phyloP scores from a whole-genome alignment of 108 stramenopile species.

The Thalassiosira profunda region DNA sequence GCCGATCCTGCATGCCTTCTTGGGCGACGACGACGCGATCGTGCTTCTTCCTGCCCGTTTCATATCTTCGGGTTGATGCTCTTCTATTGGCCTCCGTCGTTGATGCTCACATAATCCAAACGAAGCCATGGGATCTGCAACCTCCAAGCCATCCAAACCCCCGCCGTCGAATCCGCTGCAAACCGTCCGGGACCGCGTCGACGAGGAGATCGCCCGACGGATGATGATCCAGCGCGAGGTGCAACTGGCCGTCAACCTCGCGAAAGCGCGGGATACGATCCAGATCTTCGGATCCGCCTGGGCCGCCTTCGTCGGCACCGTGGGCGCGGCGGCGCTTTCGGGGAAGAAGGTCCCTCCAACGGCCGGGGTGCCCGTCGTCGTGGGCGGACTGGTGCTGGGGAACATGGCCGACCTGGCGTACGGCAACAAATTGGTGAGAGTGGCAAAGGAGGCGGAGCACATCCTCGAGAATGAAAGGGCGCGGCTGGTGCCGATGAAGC shows the following conservation, averaged over 20 bases:
- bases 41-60: too few relatives aligned
- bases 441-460: conserved; percentile 60
- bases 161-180: too few relatives aligned
- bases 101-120: too few relatives aligned
- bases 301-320: conserved; percentile 33
- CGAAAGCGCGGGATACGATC: conserved; percentile 58
- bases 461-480: conserved; percentile 59
- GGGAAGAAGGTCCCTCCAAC: conserved; percentile 40
- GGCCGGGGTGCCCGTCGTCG: conserved; percentile 48
- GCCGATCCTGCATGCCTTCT: too few relatives aligned
- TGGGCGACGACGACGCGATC: too few relatives aligned
- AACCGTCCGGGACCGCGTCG: too few relatives aligned
- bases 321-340: conserved; percentile 28
- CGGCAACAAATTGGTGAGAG: conserved; percentile 60
- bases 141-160: too few relatives aligned
- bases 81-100: too few relatives aligned
- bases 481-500: conserved; percentile 56
- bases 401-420: conserved; percentile 69
- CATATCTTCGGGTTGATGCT: too few relatives aligned
- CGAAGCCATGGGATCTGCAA: too few relatives aligned
- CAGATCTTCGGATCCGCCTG: conserved; percentile 56
- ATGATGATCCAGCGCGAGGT: conserved; percentile 66
- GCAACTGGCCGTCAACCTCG: conserved; percentile 66
- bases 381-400: conserved; percentile 54
- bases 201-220: conserved; percentile 50